These are phyloP conservation scores for Penicillium sp. DNA, from an alignment of 2,329 filamentous ascomycete species.

Conservation along the genomic window DNA sequence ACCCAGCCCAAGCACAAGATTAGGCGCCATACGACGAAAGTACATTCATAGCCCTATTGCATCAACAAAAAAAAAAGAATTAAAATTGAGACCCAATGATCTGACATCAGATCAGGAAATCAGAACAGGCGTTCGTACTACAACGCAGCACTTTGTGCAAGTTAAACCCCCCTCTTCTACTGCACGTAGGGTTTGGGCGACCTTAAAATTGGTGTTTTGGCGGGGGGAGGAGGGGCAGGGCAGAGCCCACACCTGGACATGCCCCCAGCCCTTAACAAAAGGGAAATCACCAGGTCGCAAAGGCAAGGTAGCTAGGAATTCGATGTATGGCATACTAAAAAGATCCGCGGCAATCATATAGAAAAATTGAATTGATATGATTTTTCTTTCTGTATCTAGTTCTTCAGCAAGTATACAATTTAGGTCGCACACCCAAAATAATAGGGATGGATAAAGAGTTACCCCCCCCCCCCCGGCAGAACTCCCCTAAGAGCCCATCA, in stretches of 20 bases:
- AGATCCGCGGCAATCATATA: background rate
- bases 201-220: background rate
- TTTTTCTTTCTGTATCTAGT: background rate
- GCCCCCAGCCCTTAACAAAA: background rate
- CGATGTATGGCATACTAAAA: background rate
- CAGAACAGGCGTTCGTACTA: conserved; percentile 2
- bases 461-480: background rate
- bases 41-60: background rate
- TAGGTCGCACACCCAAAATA: background rate
- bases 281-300: background rate
- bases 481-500: background rate
- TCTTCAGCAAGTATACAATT: background rate
- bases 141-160: background rate
- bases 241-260: background rate
- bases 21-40: background rate
- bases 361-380: background rate
- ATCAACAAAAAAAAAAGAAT: background rate
- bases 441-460: too few species aligned
- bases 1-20: background rate
- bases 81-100: background rate
- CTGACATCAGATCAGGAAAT: background rate
- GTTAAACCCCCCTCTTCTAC: background rate
- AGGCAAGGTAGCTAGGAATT: background rate
- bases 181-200: conserved; percentile 1
- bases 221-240: conserved; percentile 4